Conservation (phyloP, 139 green algal species). For the Tetraselmis striata region DNA sequence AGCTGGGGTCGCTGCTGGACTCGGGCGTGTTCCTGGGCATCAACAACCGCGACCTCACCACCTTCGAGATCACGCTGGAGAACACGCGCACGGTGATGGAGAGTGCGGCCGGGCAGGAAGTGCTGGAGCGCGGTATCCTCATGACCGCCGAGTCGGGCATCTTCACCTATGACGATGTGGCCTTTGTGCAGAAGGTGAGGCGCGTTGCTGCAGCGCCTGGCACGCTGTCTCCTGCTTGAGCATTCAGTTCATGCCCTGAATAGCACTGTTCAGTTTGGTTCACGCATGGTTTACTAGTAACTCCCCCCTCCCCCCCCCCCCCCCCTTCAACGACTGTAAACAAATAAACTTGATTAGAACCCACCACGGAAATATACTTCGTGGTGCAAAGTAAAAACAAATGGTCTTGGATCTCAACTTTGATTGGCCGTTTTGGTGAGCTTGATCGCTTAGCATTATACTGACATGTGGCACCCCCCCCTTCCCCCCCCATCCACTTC, state of each 20-base stretch:
- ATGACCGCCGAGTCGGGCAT: constrained; percentile 95
- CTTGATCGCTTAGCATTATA: no score
- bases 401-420: not conserved
- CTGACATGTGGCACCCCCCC: not conserved
- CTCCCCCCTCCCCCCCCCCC: no score
- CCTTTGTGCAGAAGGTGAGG: constrained; percentile 62
- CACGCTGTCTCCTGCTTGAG: no score
- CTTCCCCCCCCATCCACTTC: no score
- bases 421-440: constrained; percentile 15
- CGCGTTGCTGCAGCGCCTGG: no score
- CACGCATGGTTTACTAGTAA: no score
- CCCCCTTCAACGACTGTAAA: no score
- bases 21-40: constrained; percentile 85
- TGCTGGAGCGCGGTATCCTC: constrained; percentile 64
- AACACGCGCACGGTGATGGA: constrained; percentile 80
- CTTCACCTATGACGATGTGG: constrained; percentile 91
- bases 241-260: no score
- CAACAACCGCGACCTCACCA: constrained; percentile 97
- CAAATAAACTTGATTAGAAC: no score
- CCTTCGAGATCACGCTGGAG: constrained; percentile 83
- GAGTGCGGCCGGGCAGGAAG: constrained; percentile 63
- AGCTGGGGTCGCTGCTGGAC: constrained; percentile 64
- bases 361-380: no score
- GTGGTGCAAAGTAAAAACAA: no score
- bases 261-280: no score